Percentiles rank a stretch among this genome's conserved stretches.
phyloP scores from a whole-genome alignment of 495 filamentous ascomycete species.

The Daldinia bambusicola region DNA sequence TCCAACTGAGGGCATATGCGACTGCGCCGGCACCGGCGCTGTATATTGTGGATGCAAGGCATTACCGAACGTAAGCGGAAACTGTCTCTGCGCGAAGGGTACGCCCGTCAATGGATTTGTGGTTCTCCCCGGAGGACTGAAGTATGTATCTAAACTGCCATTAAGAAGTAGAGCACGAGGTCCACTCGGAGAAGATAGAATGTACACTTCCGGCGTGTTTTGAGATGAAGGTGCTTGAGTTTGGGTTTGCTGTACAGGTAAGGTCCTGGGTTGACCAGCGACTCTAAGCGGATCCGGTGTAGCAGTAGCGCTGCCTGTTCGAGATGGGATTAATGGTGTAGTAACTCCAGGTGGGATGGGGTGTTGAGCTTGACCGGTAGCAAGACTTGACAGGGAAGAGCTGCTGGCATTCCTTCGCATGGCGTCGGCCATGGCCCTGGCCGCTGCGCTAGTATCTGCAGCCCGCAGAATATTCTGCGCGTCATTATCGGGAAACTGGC shows the following conservation, averaged over 20 bases:
- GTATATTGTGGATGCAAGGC: slow-evolving; percentile 16
- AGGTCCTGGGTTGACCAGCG: slow-evolving; percentile 34
- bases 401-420: slow-evolving; percentile 62
- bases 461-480: slow-evolving; percentile 55
- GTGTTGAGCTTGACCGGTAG: slow-evolving; percentile 45
- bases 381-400: slow-evolving; percentile 51
- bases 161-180: slow-evolving; percentile 68
- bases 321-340: slow-evolving; percentile 52
- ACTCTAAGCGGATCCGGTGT: slow-evolving; percentile 55
- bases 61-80: slow-evolving; percentile 16
- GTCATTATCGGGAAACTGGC: slow-evolving; percentile 47
- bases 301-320: slow-evolving; percentile 52
- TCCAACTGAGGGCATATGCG: slow-evolving; percentile 22
- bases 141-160: slow-evolving; percentile 56
- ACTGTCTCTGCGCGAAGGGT: slow-evolving; percentile 25
- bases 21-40: slow-evolving; percentile 18
- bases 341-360: slow-evolving; percentile 56
- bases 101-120: slow-evolving; percentile 19
- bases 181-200: slow-evolving; percentile 69
- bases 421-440: slow-evolving; percentile 55
- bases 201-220: slow-evolving; percentile 63
- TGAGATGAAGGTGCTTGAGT: slow-evolving; percentile 33
- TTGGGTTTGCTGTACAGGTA: slow-evolving; percentile 24
- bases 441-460: slow-evolving; percentile 55
- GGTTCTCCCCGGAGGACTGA: slow-evolving; percentile 47